phyloP scores from a whole-genome alignment of 176 grass and related monocot genomes.

The Oryza coarctata region DNA sequence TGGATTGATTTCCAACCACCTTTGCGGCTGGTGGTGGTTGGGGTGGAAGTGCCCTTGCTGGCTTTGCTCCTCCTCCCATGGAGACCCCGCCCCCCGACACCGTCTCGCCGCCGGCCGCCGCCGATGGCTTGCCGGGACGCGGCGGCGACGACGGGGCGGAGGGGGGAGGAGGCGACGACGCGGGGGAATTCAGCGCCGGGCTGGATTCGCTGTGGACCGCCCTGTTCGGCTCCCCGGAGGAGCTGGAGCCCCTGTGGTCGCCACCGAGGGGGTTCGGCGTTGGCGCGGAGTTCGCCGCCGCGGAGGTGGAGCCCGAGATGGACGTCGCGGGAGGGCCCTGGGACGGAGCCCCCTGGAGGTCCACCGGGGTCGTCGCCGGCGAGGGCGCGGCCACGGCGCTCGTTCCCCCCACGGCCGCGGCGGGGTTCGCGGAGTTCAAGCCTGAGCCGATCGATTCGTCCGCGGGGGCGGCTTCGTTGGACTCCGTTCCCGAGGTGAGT shows the following conservation, averaged over 20 bases:
- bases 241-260: slow-evolving; percentile 54
- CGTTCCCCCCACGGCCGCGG: neutral
- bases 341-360: slow-evolving; percentile 42
- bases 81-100: slow-evolving; percentile 41
- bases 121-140: neutral
- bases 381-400: slow-evolving; percentile 6
- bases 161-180: neutral
- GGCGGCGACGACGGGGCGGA: neutral
- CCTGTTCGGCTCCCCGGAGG: slow-evolving; percentile 41
- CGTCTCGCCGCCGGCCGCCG: slow-evolving; percentile 10
- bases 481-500: slow-evolving; percentile 3
- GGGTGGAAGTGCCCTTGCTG: neutral
- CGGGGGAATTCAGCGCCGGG: slow-evolving; percentile 16
- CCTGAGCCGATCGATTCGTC: neutral
- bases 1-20: slow-evolving; percentile 21
- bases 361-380: slow-evolving; percentile 38
- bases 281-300: slow-evolving; percentile 22
- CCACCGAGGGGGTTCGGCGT: slow-evolving; percentile 44
- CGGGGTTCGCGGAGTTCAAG: slow-evolving; percentile 11
- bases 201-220: slow-evolving; percentile 39
- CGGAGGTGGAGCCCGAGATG: slow-evolving; percentile 29
- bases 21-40: neutral
- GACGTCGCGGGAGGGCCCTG: slow-evolving; percentile 41
- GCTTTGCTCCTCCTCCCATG: neutral
- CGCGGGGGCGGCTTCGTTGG: neutral